These are phyloP conservation scores for Butyriboletus loyo DNA, from an alignment of 768 basidiomycete species.

Conservation along the genomic window DNA sequence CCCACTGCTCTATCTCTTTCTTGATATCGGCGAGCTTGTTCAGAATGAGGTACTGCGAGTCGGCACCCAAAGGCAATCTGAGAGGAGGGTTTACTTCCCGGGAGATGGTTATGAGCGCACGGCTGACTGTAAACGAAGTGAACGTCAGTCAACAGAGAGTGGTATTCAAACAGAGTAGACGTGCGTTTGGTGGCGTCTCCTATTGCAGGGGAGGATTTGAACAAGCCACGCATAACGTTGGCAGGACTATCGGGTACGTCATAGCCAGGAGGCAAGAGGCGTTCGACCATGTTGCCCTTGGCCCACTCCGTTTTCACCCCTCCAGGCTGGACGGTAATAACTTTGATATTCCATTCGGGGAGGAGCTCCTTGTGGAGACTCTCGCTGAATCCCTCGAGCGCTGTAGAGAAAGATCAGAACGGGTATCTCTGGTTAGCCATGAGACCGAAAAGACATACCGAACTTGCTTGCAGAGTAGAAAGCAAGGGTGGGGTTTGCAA, in stretches of 20 bases:
- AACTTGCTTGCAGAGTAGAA: conserved; percentile 25
- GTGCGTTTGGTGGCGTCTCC: conserved; percentile 13
- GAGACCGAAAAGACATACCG: conserved; percentile 2
- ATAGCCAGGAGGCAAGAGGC: conserved; percentile 14
- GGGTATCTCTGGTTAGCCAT: neutral
- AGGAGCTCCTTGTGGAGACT: conserved; percentile 20
- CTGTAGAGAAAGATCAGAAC: conserved; percentile 1
- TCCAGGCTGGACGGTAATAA: conserved; percentile 22
- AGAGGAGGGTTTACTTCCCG: conserved; percentile 17
- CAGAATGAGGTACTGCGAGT: conserved; percentile 15
- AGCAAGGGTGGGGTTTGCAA: conserved; percentile 11
- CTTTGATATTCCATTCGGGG: conserved; percentile 28
- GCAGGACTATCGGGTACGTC: conserved; percentile 13
- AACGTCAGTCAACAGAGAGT: neutral
- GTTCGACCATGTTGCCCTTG: conserved; percentile 18
- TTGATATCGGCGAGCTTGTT: conserved; percentile 17
- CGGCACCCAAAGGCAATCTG: conserved; percentile 19
- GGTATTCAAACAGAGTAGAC: neutral
- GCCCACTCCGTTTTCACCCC: conserved; percentile 19
- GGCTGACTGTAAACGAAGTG: conserved; percentile 9
- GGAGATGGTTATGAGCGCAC: conserved; percentile 16
- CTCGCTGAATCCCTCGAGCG: conserved; percentile 28
- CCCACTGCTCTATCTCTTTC: conserved; percentile 14
- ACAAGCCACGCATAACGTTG: conserved; percentile 9
- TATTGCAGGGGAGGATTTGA: neutral